Percentiles rank a stretch among this genome's conserved stretches.
These are phyloP conservation scores for Microsporum audouinii DNA, from an alignment of 2,329 filamentous ascomycete genomes.

Conservation along the genomic window DNA sequence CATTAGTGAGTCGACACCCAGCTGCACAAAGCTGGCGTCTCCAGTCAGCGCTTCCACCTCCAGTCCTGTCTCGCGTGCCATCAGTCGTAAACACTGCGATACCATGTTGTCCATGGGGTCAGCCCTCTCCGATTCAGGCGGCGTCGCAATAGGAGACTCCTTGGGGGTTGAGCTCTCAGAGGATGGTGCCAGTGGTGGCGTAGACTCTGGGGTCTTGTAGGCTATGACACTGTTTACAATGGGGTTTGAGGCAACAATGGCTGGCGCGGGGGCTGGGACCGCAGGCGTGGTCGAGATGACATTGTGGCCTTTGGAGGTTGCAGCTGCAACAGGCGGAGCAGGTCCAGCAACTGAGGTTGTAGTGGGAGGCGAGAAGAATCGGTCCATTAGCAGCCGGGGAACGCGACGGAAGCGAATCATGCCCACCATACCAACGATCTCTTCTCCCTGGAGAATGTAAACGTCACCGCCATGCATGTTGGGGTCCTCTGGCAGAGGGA, in stretches of 20 bases:
- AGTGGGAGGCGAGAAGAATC: conserved; percentile 12
- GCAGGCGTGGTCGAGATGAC: neutral
- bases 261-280: neutral
- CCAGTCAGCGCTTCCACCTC: neutral
- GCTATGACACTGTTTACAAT: neutral
- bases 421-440: conserved; percentile 21
- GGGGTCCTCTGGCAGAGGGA: conserved; percentile 11
- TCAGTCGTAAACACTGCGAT: neutral
- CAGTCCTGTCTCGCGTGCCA: neutral
- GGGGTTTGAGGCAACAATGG: neutral
- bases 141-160: neutral
- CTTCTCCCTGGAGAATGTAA: conserved; percentile 18
- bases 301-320: neutral
- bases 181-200: neutral
- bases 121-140: neutral
- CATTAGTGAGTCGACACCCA: conserved; percentile 3
- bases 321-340: neutral
- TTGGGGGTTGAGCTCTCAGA: neutral
- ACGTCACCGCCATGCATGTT: conserved; percentile 20
- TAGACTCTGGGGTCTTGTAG: neutral
- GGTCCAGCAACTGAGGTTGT: neutral
- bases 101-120: neutral
- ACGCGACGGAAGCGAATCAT: conserved; percentile 8
- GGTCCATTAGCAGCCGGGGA: neutral
- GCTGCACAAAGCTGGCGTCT: neutral